These are phyloP conservation scores for Podospora bellae-mahoneyi DNA, from an alignment of 495 filamentous ascomycete species.

Conservation along the genomic window DNA sequence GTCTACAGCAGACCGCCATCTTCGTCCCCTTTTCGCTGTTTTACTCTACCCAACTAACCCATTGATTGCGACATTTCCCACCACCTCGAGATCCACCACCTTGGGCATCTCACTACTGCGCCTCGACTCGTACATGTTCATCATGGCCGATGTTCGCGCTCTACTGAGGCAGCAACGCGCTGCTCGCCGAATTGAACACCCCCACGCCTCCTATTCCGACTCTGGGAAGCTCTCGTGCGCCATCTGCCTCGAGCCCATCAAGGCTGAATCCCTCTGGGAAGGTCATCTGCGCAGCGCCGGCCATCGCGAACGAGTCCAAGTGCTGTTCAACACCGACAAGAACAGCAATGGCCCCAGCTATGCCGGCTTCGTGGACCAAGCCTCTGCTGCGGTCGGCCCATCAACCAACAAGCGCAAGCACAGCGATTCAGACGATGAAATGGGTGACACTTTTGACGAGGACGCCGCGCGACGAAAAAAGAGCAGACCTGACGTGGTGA, in stretches of 20 bases:
- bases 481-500: constrained; percentile 33
- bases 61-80: not conserved
- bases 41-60: not conserved
- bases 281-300: constrained; percentile 48
- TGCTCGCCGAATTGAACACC: constrained; percentile 67
- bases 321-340: constrained; percentile 18
- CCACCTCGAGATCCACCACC: not conserved
- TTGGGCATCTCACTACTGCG: not conserved
- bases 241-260: constrained; percentile 57
- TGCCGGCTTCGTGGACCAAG: constrained; percentile 16
- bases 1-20: not conserved
- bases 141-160: constrained; percentile 81
- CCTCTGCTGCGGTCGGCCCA: not conserved
- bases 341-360: constrained; percentile 17
- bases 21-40: not conserved
- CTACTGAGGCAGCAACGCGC: constrained; percentile 79
- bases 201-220: constrained; percentile 58
- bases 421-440: constrained; percentile 39
- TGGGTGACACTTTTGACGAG: constrained; percentile 33
- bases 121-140: not conserved
- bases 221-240: constrained; percentile 58
- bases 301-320: constrained; percentile 44
- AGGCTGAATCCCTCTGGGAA: constrained; percentile 61
- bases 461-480: constrained; percentile 44
- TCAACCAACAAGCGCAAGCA: constrained; percentile 39